Percentiles rank a stretch among this genome's conserved stretches.
Conservation (phyloP, 805 yeast species). For the Yarrowia porcina region DNA sequence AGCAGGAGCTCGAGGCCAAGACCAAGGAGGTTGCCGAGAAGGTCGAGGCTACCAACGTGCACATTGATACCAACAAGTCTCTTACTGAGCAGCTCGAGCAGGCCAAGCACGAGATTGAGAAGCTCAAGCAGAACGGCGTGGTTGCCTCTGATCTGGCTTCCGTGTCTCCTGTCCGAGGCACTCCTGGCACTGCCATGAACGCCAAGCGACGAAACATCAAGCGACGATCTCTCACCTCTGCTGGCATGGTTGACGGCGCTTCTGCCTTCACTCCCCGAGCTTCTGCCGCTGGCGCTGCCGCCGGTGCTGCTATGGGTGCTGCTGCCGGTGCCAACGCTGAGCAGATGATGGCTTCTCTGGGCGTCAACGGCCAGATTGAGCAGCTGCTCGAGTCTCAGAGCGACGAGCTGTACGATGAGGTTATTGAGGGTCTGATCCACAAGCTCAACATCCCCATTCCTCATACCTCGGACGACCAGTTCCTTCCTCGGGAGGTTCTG, state of each 20-base stretch:
- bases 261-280: conserved; percentile 28
- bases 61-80: conserved; percentile 36
- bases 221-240: conserved; percentile 33
- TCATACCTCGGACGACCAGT: conserved; percentile 68
- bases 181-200: conserved; percentile 28
- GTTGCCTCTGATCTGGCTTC: conserved; percentile 32
- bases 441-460: conserved; percentile 84
- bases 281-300: conserved; percentile 33
- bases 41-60: conserved; percentile 5
- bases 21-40: conserved; percentile 21
- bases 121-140: conserved; percentile 33
- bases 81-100: conserved; percentile 34
- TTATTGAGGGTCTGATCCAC: conserved; percentile 79
- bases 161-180: conserved; percentile 32
- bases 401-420: conserved; percentile 65
- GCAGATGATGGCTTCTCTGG: conserved; percentile 45
- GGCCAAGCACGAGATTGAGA: conserved; percentile 36
- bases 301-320: conserved; percentile 23
- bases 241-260: conserved; percentile 28
- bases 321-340: conserved; percentile 41
- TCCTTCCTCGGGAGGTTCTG: conserved; percentile 83
- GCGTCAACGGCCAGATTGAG: conserved; percentile 38
- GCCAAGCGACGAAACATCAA: conserved; percentile 37
- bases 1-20: conserved; percentile 25
- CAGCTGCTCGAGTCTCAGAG: conserved; percentile 33